Conservation (phyloP, 2,329 filamentous ascomycete species). For the Colletotrichum abscissum region DNA sequence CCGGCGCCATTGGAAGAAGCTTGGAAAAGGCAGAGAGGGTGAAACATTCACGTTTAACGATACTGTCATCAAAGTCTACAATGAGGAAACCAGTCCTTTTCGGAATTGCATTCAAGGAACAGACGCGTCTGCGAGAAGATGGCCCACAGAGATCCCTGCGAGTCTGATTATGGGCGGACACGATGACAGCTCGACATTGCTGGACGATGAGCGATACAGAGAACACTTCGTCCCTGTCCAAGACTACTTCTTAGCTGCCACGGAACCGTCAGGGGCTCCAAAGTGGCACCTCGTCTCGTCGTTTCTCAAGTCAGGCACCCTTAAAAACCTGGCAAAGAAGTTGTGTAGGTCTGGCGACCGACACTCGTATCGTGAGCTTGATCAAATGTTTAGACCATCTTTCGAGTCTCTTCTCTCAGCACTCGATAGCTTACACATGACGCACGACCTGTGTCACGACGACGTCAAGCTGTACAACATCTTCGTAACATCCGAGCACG, state of each 20-base stretch:
- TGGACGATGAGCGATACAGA: conserved; percentile 7
- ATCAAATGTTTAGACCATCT: conserved; percentile 43
- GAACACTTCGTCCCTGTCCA: conserved; percentile 42
- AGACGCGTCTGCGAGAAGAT: conserved; percentile 32
- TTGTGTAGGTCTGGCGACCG: conserved; percentile 32
- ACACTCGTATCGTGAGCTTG: conserved; percentile 42
- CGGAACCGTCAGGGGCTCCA: not conserved
- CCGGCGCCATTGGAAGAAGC: conserved; percentile 40
- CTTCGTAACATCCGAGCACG: conserved; percentile 38
- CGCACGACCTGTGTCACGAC: conserved; percentile 44
- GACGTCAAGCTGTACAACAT: conserved; percentile 48
- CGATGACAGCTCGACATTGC: not conserved
- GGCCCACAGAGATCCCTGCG: conserved; percentile 47
- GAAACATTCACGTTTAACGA: conserved; percentile 43
- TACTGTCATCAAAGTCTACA: conserved; percentile 46
- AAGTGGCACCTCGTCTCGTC: conserved; percentile 46
- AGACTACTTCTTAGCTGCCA: conserved; percentile 44
- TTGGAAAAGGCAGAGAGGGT: conserved; percentile 45
- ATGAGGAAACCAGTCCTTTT: conserved; percentile 41
- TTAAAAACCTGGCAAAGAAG: conserved; percentile 40
- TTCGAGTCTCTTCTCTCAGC: conserved; percentile 42
- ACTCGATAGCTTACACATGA: conserved; percentile 41
- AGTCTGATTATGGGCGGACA: conserved; percentile 44
- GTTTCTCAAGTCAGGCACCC: conserved; percentile 41
- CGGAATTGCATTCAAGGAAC: conserved; percentile 44